A percentile compares a stretch with the other conserved stretches of the same genome.
These are phyloP conservation scores for Cyclotella atomus DNA, from an alignment of 108 stramenopile species.

Conservation along the genomic window DNA sequence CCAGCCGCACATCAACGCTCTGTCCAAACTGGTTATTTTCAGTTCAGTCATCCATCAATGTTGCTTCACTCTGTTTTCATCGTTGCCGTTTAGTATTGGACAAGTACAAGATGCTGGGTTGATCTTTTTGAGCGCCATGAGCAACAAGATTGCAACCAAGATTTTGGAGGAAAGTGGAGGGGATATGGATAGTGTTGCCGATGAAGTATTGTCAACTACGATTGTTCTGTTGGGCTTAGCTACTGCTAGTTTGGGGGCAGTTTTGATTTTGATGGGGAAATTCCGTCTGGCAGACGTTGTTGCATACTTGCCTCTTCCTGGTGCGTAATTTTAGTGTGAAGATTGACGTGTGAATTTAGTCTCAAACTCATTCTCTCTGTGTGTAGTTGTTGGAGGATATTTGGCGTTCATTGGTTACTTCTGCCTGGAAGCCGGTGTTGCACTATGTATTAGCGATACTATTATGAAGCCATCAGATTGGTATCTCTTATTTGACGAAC, in stretches of 20 bases:
- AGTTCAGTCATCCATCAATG: slow-evolving; percentile 88
- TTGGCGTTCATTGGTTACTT: slow-evolving; percentile 97
- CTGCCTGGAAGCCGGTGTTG: slow-evolving; percentile 90
- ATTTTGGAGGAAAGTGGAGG: slow-evolving; percentile 49
- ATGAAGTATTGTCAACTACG: slow-evolving; percentile 74
- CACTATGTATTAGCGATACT: slow-evolving; percentile 76
- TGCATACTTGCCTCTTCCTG: slow-evolving; percentile 95
- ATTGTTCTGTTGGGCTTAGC: slow-evolving; percentile 71
- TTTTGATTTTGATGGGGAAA: slow-evolving; percentile 86
- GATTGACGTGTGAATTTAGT: neutral
- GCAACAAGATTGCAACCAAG: slow-evolving; percentile 74
- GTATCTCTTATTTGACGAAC: slow-evolving; percentile 56
- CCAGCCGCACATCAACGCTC: slow-evolving; percentile 70
- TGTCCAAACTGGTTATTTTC: slow-evolving; percentile 87
- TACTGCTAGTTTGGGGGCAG: slow-evolving; percentile 82
- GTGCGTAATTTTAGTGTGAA: slow-evolving; percentile 11
- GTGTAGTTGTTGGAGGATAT: slow-evolving; percentile 64
- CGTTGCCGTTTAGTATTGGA: slow-evolving; percentile 92
- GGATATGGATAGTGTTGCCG: slow-evolving; percentile 51
- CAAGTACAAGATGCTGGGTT: slow-evolving; percentile 97
- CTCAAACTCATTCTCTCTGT: neutral
- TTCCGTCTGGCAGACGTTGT: slow-evolving; percentile 91
- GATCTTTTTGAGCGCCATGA: slow-evolving; percentile 93
- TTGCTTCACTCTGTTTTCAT: slow-evolving; percentile 79
- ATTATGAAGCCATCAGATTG: slow-evolving; percentile 80